A percentile compares a stretch with the other conserved stretches of the same genome.
These are phyloP conservation scores for Sporothrix variecibatus DNA, from an alignment of 2,329 filamentous ascomycete species.

Conservation along the genomic window DNA sequence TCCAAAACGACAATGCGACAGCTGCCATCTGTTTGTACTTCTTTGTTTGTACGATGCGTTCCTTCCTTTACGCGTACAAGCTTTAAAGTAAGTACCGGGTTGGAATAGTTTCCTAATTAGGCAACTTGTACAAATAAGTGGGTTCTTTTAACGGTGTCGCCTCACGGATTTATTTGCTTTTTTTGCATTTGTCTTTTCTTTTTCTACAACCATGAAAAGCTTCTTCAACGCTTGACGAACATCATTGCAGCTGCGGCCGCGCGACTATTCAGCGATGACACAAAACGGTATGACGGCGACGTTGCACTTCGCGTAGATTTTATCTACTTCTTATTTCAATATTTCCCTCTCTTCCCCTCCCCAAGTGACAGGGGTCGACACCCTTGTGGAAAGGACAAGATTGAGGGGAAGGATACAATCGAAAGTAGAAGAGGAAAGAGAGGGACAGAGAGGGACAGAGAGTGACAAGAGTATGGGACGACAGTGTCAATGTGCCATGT, in stretches of 20 bases:
- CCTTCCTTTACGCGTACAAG: neutral
- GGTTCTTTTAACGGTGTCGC: neutral
- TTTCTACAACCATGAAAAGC: neutral
- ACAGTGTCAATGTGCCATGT: neutral
- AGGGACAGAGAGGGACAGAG: neutral
- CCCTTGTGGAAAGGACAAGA: neutral
- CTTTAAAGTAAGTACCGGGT: neutral
- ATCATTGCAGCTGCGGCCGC: neutral
- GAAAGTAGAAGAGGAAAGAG: neutral
- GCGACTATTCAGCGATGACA: neutral
- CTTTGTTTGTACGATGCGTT: neutral
- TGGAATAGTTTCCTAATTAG: neutral
- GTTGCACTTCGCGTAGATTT: neutral
- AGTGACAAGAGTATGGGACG: neutral
- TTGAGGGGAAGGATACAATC: neutral
- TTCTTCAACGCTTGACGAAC: neutral
- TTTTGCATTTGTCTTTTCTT: neutral
- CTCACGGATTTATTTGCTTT: neutral
- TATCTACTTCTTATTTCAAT: neutral
- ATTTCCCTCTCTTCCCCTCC: neutral
- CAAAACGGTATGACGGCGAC: neutral
- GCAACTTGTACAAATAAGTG: conserved; percentile 7
- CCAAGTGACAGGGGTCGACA: neutral
- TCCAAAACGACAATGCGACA: too few relatives aligned
- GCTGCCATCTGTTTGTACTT: neutral